Evolutionary conservation across 768 basidiomycete genomes (phyloP).

Genomic region (Agaricus subrufescens): DNA sequence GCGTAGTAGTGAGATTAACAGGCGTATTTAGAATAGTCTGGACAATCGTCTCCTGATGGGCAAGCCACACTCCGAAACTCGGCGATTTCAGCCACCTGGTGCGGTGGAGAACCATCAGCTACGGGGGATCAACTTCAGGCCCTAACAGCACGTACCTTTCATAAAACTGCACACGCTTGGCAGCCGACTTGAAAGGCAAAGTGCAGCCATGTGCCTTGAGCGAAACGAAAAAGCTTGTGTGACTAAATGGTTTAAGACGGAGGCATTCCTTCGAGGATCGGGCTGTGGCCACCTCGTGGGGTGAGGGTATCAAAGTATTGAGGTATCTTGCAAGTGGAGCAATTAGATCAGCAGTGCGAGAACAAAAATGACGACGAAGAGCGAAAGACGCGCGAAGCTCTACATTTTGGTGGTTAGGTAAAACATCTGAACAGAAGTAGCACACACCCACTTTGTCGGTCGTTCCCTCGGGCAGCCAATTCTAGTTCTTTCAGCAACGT

Average conservation of each 20-base stretch:
- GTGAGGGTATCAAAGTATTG: conserved; percentile 77
- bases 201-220: conserved; percentile 66
- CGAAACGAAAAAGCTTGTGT: conserved; percentile 64
- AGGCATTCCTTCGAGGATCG: conserved; percentile 23
- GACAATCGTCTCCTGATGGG: conserved; percentile 70
- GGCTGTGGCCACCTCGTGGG: conserved; percentile 41
- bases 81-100: conserved; percentile 65
- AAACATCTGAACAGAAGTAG: conserved; percentile 15
- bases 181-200: conserved; percentile 68
- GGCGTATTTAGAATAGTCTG: conserved; percentile 42
- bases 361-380: conserved; percentile 78
- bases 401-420: conserved; percentile 21
- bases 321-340: conserved; percentile 91
- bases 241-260: conserved; percentile 68
- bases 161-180: conserved; percentile 70
- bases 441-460: conserved; percentile 43
- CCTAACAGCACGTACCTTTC: conserved; percentile 29
- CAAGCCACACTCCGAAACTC: conserved; percentile 77
- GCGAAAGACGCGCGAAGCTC: conserved; percentile 59
- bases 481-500: conserved; percentile 70
- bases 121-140: neutral
- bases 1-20: conserved; percentile 6
- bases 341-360: conserved; percentile 80
- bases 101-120: neutral
- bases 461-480: conserved; percentile 44